Percentiles rank a stretch among this genome's conserved stretches.
phyloP scores from a whole-genome alignment of 257 asterid genomes.

The Salvia hispanica region DNA sequence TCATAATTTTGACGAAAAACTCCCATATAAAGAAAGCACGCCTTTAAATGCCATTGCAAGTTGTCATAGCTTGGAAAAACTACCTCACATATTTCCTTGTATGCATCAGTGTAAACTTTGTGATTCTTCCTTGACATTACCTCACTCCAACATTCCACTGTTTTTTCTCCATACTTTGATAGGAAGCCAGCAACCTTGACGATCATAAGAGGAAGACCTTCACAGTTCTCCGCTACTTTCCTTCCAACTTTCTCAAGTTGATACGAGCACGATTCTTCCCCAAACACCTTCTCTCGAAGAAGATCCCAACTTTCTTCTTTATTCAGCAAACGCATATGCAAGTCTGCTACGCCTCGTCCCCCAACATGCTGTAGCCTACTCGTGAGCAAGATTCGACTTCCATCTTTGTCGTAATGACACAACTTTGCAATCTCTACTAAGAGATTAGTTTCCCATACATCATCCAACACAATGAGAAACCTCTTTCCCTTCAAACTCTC shows the following conservation, averaged over 20 bases:
- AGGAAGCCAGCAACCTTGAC: not conserved
- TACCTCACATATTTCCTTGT: not conserved
- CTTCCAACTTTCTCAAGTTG: slow-evolving; percentile 21
- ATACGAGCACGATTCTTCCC: not conserved
- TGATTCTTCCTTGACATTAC: no score
- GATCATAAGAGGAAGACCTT: slow-evolving; percentile 28
- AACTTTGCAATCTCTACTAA: not conserved
- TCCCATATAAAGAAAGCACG: slow-evolving; percentile 35
- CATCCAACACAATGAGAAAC: no score
- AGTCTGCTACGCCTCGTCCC: not conserved
- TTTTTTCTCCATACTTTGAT: not conserved
- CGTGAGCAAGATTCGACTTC: slow-evolving; percentile 8
- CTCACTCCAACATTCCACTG: no score
- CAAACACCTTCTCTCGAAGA: slow-evolving; percentile 2
- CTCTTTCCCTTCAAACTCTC: not conserved
- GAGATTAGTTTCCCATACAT: not conserved
- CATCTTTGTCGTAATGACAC: not conserved
- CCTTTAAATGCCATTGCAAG: slow-evolving; percentile 26
- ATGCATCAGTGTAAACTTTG: not conserved
- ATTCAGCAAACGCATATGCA: not conserved
- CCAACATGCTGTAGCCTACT: not conserved
- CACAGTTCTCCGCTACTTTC: slow-evolving; percentile 17
- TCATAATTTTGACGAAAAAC: slow-evolving; percentile 20
- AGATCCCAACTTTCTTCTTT: not conserved
- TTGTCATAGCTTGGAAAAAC: slow-evolving; percentile 31